Base-by-base conservation (phyloP, 371 early-diverging fungal genomes). In the Circinella umbellata region DNA sequence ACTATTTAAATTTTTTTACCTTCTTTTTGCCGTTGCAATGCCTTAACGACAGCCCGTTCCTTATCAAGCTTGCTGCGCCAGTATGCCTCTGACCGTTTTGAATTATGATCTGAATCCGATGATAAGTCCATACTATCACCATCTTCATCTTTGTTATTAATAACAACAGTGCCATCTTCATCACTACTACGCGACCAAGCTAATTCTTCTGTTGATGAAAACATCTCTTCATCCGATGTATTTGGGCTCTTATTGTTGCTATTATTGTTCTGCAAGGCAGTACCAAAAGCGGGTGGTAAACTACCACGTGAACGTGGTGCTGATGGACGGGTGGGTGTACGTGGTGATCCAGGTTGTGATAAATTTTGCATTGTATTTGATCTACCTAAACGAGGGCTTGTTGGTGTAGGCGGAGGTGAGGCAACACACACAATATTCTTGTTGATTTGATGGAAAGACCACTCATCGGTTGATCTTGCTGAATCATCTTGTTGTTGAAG, bases 21-120 rank as follows among this genome's bases (percentile, higher is more conserved):
- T 77, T 82, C 80, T 82, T 82, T 82, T 47, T 82, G 82, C 17
- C 76, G 71, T 55, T 82, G 82, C 39, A 82, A 72, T 63, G 76
- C 77, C 42, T 76, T 74, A 6, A 78, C 76, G 4, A 77, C 73
- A 27, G 80, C 78, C 14, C 72, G 72, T 69, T 82, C 82, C 63
- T 76, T 79, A 35, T 81, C 82, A 34, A 81, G 69, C 34, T 70
- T 63, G 10, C 35, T 42, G 8, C 63, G 69, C 69, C 63, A 69
- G 38, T 38, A 69, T 3, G 46, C 67, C 27, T 66, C 67, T 9
- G 63, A 54, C 36, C 54, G 35, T 39, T 68, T 46, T 57, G 57
- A 27, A 57, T 57, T 57, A 57, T 57, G 57, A 57, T 57, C 57
- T 13, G 57, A 57, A n/a, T 57, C 57, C 6, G 57, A 57, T 13